These are phyloP conservation scores for Coffea humblotiana DNA, from an alignment of 305 asterid species.

Conservation along the genomic window DNA sequence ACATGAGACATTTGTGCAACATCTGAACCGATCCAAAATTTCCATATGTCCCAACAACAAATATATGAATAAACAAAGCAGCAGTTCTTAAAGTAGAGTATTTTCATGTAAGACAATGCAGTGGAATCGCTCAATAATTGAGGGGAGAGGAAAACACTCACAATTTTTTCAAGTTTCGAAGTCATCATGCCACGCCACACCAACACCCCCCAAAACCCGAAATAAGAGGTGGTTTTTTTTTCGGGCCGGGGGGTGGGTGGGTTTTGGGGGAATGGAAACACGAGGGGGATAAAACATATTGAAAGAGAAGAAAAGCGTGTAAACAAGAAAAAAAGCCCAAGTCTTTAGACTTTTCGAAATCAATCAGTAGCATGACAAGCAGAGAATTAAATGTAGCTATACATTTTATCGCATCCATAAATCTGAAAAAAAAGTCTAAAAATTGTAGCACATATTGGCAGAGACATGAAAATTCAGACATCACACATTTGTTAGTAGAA, in stretches of 20 bases:
- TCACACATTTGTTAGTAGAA: neutral
- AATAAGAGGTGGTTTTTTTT: no score
- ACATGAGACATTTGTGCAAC: neutral
- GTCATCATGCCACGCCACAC: neutral
- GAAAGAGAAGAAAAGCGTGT: neutral
- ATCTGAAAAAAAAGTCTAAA: neutral
- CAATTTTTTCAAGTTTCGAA: neutral
- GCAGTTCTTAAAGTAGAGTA: no score
- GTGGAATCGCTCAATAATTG: neutral
- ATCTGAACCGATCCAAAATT: conserved; percentile 1
- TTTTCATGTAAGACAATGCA: neutral
- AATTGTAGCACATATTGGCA: neutral
- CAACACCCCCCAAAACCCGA: no score
- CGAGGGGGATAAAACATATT: neutral
- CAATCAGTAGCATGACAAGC: neutral
- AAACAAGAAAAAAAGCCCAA: neutral
- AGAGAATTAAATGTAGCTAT: neutral
- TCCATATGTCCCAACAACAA: neutral
- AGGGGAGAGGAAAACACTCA: conserved; percentile 1
- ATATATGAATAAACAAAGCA: neutral
- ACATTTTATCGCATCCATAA: neutral
- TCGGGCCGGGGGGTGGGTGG: no score
- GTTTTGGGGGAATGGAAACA: neutral
- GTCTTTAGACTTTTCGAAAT: neutral
- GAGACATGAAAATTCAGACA: neutral